Evolutionary conservation across 495 filamentous ascomycete genomes (phyloP), one percentile per base, ranked within the genome.

Genomic region (Aspergillus ostianus): DNA sequence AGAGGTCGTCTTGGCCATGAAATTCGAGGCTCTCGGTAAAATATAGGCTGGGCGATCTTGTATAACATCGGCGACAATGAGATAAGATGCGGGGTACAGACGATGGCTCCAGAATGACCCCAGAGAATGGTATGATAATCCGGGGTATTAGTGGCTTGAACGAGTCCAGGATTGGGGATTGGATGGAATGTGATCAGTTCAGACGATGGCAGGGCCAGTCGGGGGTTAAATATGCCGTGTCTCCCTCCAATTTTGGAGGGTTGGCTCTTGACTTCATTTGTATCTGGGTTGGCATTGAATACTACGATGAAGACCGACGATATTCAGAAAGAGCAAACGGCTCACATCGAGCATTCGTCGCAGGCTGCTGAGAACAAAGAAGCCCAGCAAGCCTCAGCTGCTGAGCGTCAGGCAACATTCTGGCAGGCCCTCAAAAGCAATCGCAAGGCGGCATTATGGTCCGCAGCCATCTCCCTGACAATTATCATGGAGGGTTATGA

Each of bases 401-500:
- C 70, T 18, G 72, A 76, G 56, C 73, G 71, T 50, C 36, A 65
- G 12, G 65, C 71, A 32, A 71, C 69, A 0, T 51, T 73, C 3
- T 64, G 65, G 62, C 63, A 75, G 55, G 69, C 64, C 7, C 20
- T 82, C 53, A 71, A 66, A 9, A 66, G 70, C 15, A 80, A 82
- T 55, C 78, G 75, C 17, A 80, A 82, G 57, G 81, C 81, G 6
- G 73, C 80, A 12, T 64, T 57, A n/a, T 83, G 77, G 78, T 79
- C 76, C 2, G 64, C 79, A 53, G 52, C 78, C 12, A 66, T 81
- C 19, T 80, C 78, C 15, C 62, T 75, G 55, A 64, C 71, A 0
- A 77, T 83, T 41, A 67, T 80, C 57, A 82, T 83, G 80, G 79
- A 82, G 61, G 80, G 80, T 10, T 83, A 80, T 63, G 79, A 82